A percentile compares a stretch with the other conserved stretches of the same genome.
phyloP scores from a whole-genome alignment of 1,284 basidiomycete genomes.

The Cystobasidium sp. region DNA sequence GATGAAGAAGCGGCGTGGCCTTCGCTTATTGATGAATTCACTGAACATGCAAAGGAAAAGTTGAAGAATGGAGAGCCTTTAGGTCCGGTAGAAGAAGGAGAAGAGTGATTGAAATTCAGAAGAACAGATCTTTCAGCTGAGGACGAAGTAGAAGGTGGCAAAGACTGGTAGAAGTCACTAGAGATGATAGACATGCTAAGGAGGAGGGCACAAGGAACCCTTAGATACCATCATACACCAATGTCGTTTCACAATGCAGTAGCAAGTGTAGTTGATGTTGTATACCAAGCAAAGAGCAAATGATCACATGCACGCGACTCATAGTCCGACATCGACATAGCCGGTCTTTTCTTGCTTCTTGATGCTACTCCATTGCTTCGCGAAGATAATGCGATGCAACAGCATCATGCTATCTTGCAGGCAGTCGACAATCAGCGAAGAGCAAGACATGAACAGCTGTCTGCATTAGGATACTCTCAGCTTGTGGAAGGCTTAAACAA shows the following conservation, averaged over 20 bases:
- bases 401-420: constrained; percentile 27
- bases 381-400: constrained; percentile 11
- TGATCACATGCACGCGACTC: neutral
- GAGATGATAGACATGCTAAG: neutral
- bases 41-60: constrained; percentile 64
- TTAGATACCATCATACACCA: too few species aligned
- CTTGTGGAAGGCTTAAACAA: constrained; percentile 22
- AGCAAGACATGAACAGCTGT: constrained; percentile 25
- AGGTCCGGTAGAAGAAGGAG: constrained; percentile 15
- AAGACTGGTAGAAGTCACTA: neutral
- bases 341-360: neutral
- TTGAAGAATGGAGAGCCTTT: constrained; percentile 16
- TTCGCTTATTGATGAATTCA: constrained; percentile 84
- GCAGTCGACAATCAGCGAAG: constrained; percentile 12
- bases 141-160: neutral
- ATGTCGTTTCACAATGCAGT: too few species aligned
- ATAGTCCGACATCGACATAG: too few species aligned
- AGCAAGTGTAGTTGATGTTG: too few species aligned
- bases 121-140: neutral
- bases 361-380: too few species aligned
- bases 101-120: neutral
- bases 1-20: constrained; percentile 77
- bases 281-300: too few species aligned
- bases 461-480: constrained; percentile 13
- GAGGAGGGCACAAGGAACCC: too few species aligned